Evolutionary conservation across 164 flowering plant genomes (phyloP).

Genomic region (Vitis riparia): DNA sequence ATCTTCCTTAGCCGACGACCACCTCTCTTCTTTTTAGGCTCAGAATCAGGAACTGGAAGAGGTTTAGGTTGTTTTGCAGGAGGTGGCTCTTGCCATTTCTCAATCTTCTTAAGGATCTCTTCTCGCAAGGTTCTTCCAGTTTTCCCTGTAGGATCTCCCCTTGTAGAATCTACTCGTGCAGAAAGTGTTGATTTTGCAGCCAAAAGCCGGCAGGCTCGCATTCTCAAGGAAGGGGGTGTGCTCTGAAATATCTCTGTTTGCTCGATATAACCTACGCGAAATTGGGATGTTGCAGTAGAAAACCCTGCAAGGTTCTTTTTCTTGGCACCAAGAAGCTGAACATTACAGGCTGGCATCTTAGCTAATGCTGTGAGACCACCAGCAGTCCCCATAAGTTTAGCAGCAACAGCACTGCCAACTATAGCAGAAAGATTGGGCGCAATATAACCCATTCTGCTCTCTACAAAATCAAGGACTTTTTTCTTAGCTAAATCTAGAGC

Average conservation of each 20-base stretch:
- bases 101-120: conserved; percentile 84
- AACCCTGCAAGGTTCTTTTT: conserved; percentile 89
- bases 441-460: conserved; percentile 92
- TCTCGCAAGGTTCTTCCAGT: conserved; percentile 71
- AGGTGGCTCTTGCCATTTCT: conserved; percentile 98
- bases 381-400: conserved; percentile 98
- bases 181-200: conserved; percentile 90
- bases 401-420: conserved; percentile 98
- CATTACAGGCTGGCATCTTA: conserved; percentile 98
- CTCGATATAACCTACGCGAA: conserved; percentile 86
- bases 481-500: conserved; percentile 80
- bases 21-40: conserved; percentile 94
- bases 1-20: conserved; percentile 92
- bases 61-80: conserved; percentile 98
- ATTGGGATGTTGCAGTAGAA: conserved; percentile 87
- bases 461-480: conserved; percentile 91
- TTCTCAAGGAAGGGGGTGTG: conserved; percentile 83
- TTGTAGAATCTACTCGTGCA: conserved; percentile 81
- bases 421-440: conserved; percentile 96
- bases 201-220: conserved; percentile 85
- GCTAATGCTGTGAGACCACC: conserved; percentile 86
- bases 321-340: conserved; percentile 94
- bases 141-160: conserved; percentile 87
- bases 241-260: conserved; percentile 87
- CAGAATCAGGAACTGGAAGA: conserved; percentile 98